These are phyloP conservation scores for Botrytis fragariae DNA, from an alignment of 2,329 filamentous ascomycete species.

Conservation along the genomic window DNA sequence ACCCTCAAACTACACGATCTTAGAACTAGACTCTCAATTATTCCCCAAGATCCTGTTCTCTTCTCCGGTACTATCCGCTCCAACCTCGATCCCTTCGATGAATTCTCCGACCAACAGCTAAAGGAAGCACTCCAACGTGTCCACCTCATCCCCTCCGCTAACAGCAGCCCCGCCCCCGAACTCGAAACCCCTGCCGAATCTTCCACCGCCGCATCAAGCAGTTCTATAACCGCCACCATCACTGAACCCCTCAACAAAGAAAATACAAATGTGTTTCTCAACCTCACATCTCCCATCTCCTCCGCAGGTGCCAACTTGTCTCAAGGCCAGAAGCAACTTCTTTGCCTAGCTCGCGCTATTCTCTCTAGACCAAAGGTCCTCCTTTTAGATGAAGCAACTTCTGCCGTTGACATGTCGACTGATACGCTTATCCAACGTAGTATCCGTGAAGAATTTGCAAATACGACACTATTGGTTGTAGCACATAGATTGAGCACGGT, in stretches of 20 bases:
- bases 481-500: conserved; percentile 73
- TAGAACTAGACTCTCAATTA: conserved; percentile 35
- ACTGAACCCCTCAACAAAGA: conserved; percentile 41
- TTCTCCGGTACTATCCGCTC: conserved; percentile 83
- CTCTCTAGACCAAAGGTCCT: conserved; percentile 69
- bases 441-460: conserved; percentile 68
- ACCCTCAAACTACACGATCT: conserved; percentile 36
- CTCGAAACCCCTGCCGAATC: conserved; percentile 7
- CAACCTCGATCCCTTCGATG: conserved; percentile 85
- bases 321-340: conserved; percentile 70
- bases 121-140: conserved; percentile 83
- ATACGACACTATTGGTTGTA: conserved; percentile 67
- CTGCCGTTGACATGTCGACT: conserved; percentile 72
- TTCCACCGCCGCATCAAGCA: conserved; percentile 9
- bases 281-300: conserved; percentile 60
- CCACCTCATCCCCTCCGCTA: conserved; percentile 61
- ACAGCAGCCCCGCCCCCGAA: conserved; percentile 10
- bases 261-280: conserved; percentile 64
- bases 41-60: conserved; percentile 66
- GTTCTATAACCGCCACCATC: not conserved
- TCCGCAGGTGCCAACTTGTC: conserved; percentile 71
- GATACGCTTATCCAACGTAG: conserved; percentile 69
- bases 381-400: conserved; percentile 75
- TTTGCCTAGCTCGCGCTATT: conserved; percentile 70
- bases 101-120: conserved; percentile 83